A percentile compares a stretch with the other conserved stretches of the same genome.
These are phyloP conservation scores for Pholiota conissans DNA, from an alignment of 768 basidiomycete species.

Conservation along the genomic window DNA sequence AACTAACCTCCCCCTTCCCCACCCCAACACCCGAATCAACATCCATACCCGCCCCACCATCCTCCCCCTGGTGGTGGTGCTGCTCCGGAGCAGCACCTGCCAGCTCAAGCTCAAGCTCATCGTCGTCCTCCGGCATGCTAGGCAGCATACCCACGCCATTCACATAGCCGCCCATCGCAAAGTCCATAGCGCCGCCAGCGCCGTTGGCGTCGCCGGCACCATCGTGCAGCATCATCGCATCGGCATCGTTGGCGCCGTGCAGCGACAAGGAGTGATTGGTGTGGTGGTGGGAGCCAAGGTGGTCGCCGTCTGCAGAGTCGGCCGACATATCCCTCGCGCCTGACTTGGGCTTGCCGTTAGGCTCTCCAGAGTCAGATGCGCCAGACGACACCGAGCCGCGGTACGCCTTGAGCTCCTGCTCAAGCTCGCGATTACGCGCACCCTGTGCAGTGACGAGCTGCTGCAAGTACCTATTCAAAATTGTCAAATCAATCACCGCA, in stretches of 20 bases:
- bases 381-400: constrained; percentile 19
- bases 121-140: constrained; percentile 31
- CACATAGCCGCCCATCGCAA: neutral
- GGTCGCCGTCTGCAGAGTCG: too few species aligned
- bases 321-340: constrained; percentile 7
- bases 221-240: constrained; percentile 25
- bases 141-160: constrained; percentile 23
- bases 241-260: constrained; percentile 9
- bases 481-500: neutral
- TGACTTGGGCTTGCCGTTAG: constrained; percentile 11
- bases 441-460: constrained; percentile 83
- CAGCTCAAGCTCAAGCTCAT: constrained; percentile 19
- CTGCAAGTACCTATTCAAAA: constrained; percentile 63
- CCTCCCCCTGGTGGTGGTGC: constrained; percentile 12
- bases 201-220: constrained; percentile 3
- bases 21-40: too few species aligned
- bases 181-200: constrained; percentile 3
- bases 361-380: constrained; percentile 19
- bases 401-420: constrained; percentile 61
- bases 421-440: constrained; percentile 75
- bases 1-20: neutral
- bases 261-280: neutral
- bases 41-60: constrained; percentile 23
- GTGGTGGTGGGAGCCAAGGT: neutral
- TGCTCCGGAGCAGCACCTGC: too few species aligned